Conservation (phyloP, 371 early-diverging fungal species). For the Paraphysoderma sedebokerense region DNA sequence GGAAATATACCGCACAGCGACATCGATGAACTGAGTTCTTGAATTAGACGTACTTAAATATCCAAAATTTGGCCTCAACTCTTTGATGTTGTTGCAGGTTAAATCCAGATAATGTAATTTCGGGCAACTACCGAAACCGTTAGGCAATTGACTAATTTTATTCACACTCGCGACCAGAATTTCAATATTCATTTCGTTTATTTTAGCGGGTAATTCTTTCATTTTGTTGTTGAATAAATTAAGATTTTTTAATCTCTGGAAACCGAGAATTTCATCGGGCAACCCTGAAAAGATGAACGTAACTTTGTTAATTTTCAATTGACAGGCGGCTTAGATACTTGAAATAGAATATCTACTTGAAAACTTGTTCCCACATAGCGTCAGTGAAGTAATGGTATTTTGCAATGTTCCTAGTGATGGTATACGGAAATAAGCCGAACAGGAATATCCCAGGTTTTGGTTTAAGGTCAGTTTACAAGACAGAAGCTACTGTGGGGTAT, state of each 20-base stretch:
- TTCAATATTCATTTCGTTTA: constrained; percentile 8
- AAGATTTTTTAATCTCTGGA: constrained; percentile 8
- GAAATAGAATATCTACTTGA: neutral
- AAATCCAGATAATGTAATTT: constrained; percentile 14
- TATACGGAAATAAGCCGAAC: neutral
- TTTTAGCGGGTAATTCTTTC: constrained; percentile 8
- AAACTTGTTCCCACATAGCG: neutral
- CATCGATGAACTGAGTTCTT: neutral
- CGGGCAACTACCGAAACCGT: constrained; percentile 17
- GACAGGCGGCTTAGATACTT: neutral
- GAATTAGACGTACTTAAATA: constrained; percentile 14
- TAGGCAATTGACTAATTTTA: constrained; percentile 13
- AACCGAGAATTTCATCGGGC: constrained; percentile 2
- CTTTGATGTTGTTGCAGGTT: constrained; percentile 13
- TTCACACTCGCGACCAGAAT: constrained; percentile 9
- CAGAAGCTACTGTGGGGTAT: no score
- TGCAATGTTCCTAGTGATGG: no score
- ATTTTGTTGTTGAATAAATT: constrained; percentile 15
- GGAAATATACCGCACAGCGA: neutral
- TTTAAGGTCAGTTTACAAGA: neutral
- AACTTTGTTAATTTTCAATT: neutral
- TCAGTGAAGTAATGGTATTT: neutral
- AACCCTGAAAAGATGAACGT: neutral
- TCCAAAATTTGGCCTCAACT: constrained; percentile 13
- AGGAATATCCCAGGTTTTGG: neutral